Conservation (phyloP, 331 rosid species). For the Cydonia oblonga region DNA sequence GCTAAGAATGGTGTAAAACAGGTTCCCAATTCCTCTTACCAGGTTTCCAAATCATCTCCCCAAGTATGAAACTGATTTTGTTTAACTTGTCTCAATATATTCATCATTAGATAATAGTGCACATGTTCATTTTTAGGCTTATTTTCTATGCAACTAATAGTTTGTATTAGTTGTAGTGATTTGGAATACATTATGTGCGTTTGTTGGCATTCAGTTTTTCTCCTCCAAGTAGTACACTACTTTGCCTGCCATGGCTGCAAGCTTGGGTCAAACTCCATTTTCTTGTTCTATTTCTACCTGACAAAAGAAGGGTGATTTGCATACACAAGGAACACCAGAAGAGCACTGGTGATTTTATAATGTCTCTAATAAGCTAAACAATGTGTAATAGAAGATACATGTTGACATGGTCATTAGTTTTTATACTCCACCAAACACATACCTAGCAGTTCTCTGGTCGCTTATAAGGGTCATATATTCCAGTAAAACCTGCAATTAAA, state of each 20-base stretch:
- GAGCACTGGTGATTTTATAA: not conserved
- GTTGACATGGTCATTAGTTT: not conserved
- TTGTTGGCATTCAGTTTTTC: conserved; percentile 2
- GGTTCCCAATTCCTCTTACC: too few relatives aligned
- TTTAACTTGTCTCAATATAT: too few relatives aligned
- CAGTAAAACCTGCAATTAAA: conserved; percentile 60
- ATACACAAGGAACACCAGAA: not conserved
- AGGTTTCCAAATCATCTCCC: too few relatives aligned
- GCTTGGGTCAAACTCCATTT: conserved; percentile 48
- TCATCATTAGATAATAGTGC: too few relatives aligned
- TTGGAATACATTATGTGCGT: too few relatives aligned
- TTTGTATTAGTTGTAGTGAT: too few relatives aligned
- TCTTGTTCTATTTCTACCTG: conserved; percentile 55
- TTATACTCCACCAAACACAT: conserved; percentile 4
- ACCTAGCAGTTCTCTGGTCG: conserved; percentile 75
- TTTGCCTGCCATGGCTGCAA: conserved; percentile 48
- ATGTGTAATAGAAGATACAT: not conserved
- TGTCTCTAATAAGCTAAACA: not conserved
- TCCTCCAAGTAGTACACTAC: conserved; percentile 57
- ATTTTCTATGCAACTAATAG: too few relatives aligned
- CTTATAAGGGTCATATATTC: conserved; percentile 79
- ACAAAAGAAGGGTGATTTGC: not conserved
- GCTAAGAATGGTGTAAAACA: too few relatives aligned
- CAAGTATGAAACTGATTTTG: too few relatives aligned
- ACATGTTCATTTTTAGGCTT: too few relatives aligned